These are phyloP conservation scores for Coprinellus aureogranulatus DNA, from an alignment of 768 basidiomycete species.

Conservation along the genomic window DNA sequence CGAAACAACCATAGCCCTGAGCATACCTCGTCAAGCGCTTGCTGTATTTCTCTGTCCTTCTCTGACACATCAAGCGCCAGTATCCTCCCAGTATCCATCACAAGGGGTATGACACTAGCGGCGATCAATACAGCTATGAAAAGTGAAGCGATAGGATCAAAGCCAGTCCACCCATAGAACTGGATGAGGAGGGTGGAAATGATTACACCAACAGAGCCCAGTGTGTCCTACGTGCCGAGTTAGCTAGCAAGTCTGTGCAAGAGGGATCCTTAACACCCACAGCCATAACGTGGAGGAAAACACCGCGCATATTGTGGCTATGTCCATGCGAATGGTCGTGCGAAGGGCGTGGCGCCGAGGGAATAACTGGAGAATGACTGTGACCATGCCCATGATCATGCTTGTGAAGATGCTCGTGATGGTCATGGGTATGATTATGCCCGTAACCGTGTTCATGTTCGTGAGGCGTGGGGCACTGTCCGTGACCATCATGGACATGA, in stretches of 20 bases:
- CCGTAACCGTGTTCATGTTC: constrained; percentile 40
- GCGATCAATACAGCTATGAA: constrained; percentile 96
- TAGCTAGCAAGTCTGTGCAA: neutral
- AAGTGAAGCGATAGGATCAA: constrained; percentile 95
- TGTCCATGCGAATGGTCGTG: constrained; percentile 65
- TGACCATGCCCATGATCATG: constrained; percentile 65
- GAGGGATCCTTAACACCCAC: constrained; percentile 40
- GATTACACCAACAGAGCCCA: constrained; percentile 97
- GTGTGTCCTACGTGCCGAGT: constrained; percentile 63
- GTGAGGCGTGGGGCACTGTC: constrained; percentile 8
- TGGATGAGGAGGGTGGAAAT: constrained; percentile 94
- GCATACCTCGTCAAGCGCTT: constrained; percentile 63
- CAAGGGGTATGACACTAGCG: constrained; percentile 92
- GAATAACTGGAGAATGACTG: constrained; percentile 53
- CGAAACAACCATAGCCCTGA: neutral
- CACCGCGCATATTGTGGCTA: constrained; percentile 98
- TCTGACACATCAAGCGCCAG: constrained; percentile 83
- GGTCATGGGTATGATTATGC: constrained; percentile 29
- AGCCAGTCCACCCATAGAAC: constrained; percentile 97
- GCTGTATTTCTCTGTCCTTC: constrained; percentile 50
- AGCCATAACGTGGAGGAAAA: constrained; percentile 97
- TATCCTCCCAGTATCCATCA: constrained; percentile 88
- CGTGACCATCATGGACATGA: constrained; percentile 49
- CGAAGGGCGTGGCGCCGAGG: neutral
- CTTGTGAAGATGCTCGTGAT: neutral